Conservation (phyloP, 2,329 filamentous ascomycete species). For the Pyrenochaeta sp. region DNA sequence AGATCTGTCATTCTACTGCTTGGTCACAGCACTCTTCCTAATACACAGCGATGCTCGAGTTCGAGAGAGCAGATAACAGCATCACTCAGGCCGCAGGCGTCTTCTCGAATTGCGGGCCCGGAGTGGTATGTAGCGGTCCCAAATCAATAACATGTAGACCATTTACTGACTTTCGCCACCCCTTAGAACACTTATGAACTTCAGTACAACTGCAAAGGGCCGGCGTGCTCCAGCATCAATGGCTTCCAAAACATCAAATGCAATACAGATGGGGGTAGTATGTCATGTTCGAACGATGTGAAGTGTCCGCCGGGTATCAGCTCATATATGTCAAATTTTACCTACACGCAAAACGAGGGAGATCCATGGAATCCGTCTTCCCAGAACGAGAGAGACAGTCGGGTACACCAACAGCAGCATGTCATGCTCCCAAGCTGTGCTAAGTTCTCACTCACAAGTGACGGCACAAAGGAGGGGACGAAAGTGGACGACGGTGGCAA, state of each 20-base stretch:
- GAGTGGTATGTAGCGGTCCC: constrained; percentile 8
- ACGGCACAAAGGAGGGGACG: constrained; percentile 33
- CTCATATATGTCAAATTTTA: constrained; percentile 33
- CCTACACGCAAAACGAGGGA: constrained; percentile 31
- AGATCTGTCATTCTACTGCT: background rate
- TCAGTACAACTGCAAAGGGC: constrained; percentile 28
- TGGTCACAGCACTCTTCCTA: background rate
- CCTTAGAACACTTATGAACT: constrained; percentile 23
- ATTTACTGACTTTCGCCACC: background rate
- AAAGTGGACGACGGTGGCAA: constrained; percentile 13
- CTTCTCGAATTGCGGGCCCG: constrained; percentile 30
- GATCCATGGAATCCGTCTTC: constrained; percentile 26
- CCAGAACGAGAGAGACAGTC: constrained; percentile 21
- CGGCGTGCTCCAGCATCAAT: constrained; percentile 26
- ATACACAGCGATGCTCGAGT: background rate
- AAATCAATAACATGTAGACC: too few species aligned
- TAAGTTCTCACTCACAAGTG: constrained; percentile 27
- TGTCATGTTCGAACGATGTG: constrained; percentile 29
- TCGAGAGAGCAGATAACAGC: constrained; percentile 11
- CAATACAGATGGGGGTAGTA: constrained; percentile 20
- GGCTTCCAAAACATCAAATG: constrained; percentile 29
- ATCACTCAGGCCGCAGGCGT: constrained; percentile 20
- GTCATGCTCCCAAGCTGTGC: constrained; percentile 23
- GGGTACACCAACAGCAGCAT: constrained; percentile 27
- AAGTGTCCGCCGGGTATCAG: constrained; percentile 25